A percentile compares a stretch with the other conserved stretches of the same genome.
Evolutionary conservation across 176 grass and related monocot genomes (phyloP).

Genomic region (Eleusine coracana): DNA sequence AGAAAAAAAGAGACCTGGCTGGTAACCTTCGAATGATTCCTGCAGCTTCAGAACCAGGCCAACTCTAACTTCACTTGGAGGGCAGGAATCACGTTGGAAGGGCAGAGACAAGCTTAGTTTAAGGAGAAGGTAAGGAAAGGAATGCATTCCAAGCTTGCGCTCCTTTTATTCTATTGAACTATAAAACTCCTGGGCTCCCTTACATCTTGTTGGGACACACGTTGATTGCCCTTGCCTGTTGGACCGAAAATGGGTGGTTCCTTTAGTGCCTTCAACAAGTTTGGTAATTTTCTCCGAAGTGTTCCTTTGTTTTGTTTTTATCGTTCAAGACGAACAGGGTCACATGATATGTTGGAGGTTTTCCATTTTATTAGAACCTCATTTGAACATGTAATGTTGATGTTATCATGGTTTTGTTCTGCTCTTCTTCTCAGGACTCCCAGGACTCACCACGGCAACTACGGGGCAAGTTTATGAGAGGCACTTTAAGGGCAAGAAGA

Average conservation of each 20-base stretch:
- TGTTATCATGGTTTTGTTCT: background rate
- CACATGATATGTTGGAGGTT: background rate
- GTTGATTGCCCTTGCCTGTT: slow-evolving; percentile 3
- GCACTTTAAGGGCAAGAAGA: slow-evolving; percentile 32
- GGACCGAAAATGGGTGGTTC: slow-evolving; percentile 62
- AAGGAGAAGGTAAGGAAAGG: slow-evolving; percentile 52
- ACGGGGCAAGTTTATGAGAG: slow-evolving; percentile 51
- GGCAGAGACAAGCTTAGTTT: slow-evolving; percentile 32
- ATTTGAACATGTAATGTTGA: slow-evolving; percentile 4
- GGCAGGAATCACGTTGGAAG: slow-evolving; percentile 43
- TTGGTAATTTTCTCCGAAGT: slow-evolving; percentile 44
- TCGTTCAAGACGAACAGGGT: background rate
- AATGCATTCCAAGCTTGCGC: slow-evolving; percentile 75
- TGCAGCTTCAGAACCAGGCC: slow-evolving; percentile 29
- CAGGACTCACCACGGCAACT: slow-evolving; percentile 17
- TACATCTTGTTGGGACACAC: slow-evolving; percentile 16
- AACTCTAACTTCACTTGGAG: slow-evolving; percentile 49
- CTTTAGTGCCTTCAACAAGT: slow-evolving; percentile 48
- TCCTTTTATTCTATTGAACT: slow-evolving; percentile 27
- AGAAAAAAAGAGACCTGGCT: background rate
- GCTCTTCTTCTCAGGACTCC: slow-evolving; percentile 49
- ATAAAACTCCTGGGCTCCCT: slow-evolving; percentile 40
- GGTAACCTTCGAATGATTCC: slow-evolving; percentile 33
- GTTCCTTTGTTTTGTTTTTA: slow-evolving; percentile 13
- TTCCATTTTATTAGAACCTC: background rate